A percentile compares a stretch with the other conserved stretches of the same genome.
phyloP scores from a whole-genome alignment of 1,284 basidiomycete genomes.

The Heterobasidion annosum region DNA sequence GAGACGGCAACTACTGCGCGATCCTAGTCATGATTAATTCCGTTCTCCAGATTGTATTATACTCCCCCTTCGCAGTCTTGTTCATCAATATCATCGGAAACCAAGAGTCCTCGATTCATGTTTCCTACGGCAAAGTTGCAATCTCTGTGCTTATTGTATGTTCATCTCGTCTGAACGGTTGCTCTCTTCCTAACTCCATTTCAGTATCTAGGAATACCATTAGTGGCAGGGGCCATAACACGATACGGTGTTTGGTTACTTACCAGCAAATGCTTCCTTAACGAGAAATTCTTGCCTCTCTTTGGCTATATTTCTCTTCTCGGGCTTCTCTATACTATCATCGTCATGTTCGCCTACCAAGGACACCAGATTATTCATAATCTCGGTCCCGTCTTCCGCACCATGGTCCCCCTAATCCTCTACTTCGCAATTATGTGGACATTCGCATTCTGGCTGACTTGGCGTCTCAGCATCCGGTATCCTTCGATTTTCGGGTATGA shows the following conservation, averaged over 20 bases:
- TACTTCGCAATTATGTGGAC: slow-evolving; percentile 81
- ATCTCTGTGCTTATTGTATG: slow-evolving; percentile 67
- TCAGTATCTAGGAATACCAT: slow-evolving; percentile 68
- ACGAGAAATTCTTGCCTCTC: slow-evolving; percentile 51
- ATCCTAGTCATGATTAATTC: slow-evolving; percentile 59
- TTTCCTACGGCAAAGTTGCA: slow-evolving; percentile 64
- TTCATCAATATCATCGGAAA: slow-evolving; percentile 71
- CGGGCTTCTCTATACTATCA: slow-evolving; percentile 69
- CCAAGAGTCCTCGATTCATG: slow-evolving; percentile 28
- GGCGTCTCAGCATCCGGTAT: slow-evolving; percentile 27
- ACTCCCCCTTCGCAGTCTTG: slow-evolving; percentile 67
- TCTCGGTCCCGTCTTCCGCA: slow-evolving; percentile 67
- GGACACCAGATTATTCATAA: slow-evolving; percentile 52
- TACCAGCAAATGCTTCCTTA: slow-evolving; percentile 39
- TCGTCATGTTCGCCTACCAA: slow-evolving; percentile 74
- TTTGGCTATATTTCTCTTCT: slow-evolving; percentile 70
- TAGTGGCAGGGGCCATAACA: slow-evolving; percentile 62
- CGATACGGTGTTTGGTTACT: slow-evolving; percentile 47
- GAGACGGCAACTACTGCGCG: slow-evolving; percentile 74
- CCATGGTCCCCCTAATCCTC: slow-evolving; percentile 71
- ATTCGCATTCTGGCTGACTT: slow-evolving; percentile 49
- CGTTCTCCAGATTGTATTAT: slow-evolving; percentile 69
- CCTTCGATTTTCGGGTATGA: slow-evolving; percentile 41
- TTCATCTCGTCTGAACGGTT: background rate
- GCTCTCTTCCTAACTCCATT: background rate